Evolutionary conservation across 352 stramenopile genomes (phyloP).

Genomic region (Globisporangium paddicum): DNA sequence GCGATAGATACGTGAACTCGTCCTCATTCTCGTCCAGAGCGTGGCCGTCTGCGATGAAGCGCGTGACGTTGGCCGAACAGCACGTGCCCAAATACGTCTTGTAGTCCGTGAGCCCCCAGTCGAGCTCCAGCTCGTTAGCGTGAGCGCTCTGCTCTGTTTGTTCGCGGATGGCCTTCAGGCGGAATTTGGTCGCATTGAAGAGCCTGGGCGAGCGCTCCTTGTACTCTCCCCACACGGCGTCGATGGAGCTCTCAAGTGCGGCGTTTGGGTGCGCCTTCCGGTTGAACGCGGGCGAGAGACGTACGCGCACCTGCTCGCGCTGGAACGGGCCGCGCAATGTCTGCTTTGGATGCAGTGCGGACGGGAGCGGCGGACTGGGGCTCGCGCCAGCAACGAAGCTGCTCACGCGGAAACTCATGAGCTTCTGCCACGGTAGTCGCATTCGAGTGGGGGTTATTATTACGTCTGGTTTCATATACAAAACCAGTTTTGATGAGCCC

Average conservation of each 20-base stretch:
- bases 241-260: constrained; percentile 28
- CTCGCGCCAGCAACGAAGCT: constrained; percentile 17
- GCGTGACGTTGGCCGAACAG: constrained; percentile 34
- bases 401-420: constrained; percentile 39
- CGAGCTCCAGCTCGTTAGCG: constrained; percentile 15
- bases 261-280: constrained; percentile 36
- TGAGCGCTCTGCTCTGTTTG: not conserved
- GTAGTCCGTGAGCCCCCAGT: constrained; percentile 67
- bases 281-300: constrained; percentile 39
- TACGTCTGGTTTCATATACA: no score
- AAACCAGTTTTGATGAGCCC: no score
- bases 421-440: constrained; percentile 16
- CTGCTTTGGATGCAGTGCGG: not conserved
- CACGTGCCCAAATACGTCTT: constrained; percentile 74
- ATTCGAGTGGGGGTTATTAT: no score
- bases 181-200: constrained; percentile 82
- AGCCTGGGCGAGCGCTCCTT: constrained; percentile 28
- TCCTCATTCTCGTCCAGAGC: constrained; percentile 9
- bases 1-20: constrained; percentile 55
- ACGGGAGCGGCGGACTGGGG: not conserved
- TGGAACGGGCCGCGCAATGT: constrained; percentile 15
- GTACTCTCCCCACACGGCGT: constrained; percentile 37
- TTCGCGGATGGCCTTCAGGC: constrained; percentile 16
- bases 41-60: constrained; percentile 32
- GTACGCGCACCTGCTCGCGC: constrained; percentile 33